Conservation (phyloP, 495 filamentous ascomycete genomes). For the Alectoria sarmentosa region DNA sequence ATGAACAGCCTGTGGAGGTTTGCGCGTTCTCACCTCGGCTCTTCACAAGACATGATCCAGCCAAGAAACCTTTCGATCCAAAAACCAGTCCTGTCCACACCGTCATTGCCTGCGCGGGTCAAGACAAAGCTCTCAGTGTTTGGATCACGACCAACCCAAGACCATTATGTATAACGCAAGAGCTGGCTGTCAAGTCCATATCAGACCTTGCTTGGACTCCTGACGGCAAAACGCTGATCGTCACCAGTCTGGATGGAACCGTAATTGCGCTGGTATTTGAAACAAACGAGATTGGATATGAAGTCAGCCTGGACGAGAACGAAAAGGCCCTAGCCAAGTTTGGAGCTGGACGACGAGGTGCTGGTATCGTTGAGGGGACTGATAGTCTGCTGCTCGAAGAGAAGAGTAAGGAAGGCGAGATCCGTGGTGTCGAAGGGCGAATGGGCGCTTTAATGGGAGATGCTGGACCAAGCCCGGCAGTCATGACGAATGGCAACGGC, state of each 20-base stretch:
- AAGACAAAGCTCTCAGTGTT: slow-evolving; percentile 89
- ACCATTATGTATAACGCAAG: slow-evolving; percentile 81
- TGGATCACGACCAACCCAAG: slow-evolving; percentile 95
- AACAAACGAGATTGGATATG: slow-evolving; percentile 64
- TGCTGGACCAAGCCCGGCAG: slow-evolving; percentile 28
- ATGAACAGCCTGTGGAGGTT: slow-evolving; percentile 94
- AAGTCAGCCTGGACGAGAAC: slow-evolving; percentile 74
- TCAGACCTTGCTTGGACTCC: slow-evolving; percentile 94
- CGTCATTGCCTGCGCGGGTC: slow-evolving; percentile 92
- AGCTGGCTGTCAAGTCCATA: slow-evolving; percentile 81
- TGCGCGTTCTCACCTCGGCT: slow-evolving; percentile 93
- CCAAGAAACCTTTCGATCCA: slow-evolving; percentile 39
- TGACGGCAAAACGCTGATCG: slow-evolving; percentile 79
- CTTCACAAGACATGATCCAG: slow-evolving; percentile 62
- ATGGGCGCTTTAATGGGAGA: slow-evolving; percentile 99
- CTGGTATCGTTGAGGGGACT: slow-evolving; percentile 83
- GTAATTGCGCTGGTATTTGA: slow-evolving; percentile 72
- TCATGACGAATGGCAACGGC: slow-evolving; percentile 38
- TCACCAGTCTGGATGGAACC: slow-evolving; percentile 79
- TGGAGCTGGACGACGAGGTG: slow-evolving; percentile 74
- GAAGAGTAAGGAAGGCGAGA: slow-evolving; percentile 81
- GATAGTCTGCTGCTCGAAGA: slow-evolving; percentile 84
- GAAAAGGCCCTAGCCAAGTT: slow-evolving; percentile 89
- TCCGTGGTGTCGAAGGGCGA: slow-evolving; percentile 79
- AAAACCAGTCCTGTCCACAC: slow-evolving; percentile 49